phyloP scores from a whole-genome alignment of 75 land plant species.

The Cunninghamia lanceolata region DNA sequence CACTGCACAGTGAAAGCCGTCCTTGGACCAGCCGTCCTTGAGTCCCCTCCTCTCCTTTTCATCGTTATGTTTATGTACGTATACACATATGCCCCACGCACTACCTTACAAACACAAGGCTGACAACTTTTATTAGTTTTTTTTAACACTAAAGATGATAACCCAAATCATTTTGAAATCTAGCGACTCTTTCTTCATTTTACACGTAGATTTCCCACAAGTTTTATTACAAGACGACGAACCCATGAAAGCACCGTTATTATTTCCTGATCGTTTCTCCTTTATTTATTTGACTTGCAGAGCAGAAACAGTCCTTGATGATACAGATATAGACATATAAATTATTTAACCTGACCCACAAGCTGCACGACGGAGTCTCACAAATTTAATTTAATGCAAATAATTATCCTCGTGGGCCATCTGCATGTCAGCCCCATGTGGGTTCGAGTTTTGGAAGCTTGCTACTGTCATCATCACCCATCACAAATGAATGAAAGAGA shows the following conservation, averaged over 20 bases:
- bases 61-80: background rate
- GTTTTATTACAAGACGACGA: background rate
- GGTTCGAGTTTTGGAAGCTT: background rate
- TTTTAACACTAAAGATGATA: background rate
- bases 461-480: background rate
- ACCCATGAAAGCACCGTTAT: background rate
- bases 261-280: background rate
- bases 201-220: background rate
- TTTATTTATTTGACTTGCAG: background rate
- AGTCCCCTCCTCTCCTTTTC: background rate
- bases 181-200: background rate
- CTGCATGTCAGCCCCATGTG: background rate
- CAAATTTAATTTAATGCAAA: background rate
- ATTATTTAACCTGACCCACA: background rate
- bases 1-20: background rate
- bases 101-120: background rate
- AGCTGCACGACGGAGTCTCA: background rate
- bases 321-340: background rate
- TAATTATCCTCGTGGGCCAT: background rate
- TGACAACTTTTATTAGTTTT: background rate
- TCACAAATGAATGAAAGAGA: background rate
- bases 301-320: background rate
- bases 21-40: background rate
- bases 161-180: background rate
- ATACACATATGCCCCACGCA: background rate